phyloP scores from a whole-genome alignment of 2,329 filamentous ascomycete species.

The Cordyceps cateniannulata region DNA sequence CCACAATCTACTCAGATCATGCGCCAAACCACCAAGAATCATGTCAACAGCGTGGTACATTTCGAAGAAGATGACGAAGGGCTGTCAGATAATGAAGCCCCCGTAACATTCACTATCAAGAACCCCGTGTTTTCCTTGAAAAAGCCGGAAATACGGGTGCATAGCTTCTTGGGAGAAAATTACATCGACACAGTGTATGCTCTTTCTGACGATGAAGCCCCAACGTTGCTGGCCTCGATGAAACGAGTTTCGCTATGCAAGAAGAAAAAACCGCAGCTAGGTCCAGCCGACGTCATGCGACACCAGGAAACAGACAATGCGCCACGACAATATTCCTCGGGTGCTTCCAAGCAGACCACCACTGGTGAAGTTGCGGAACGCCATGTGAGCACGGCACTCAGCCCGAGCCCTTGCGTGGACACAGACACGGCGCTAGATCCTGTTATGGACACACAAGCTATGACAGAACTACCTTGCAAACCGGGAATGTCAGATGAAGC shows the following conservation, averaged over 20 bases:
- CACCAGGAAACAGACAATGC: neutral
- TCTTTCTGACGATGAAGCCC: constrained; percentile 32
- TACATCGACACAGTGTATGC: constrained; percentile 15
- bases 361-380: neutral
- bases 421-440: neutral
- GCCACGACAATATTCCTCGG: neutral
- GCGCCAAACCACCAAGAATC: constrained; percentile 9
- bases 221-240: constrained; percentile 18
- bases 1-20: neutral
- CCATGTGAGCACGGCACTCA: neutral
- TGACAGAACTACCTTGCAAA: neutral
- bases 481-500: neutral
- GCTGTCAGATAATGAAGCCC: neutral
- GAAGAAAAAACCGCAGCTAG: neutral
- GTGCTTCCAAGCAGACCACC: neutral
- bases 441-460: neutral
- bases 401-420: neutral
- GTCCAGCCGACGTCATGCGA: constrained; percentile 6
- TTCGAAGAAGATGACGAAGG: constrained; percentile 10
- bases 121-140: neutral
- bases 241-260: neutral
- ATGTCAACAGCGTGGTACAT: constrained; percentile 10
- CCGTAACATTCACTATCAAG: neutral
- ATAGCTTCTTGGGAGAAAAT: constrained; percentile 7
- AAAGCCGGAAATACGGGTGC: neutral